These are phyloP conservation scores for Diaporthe amygdali DNA, from an alignment of 2,329 filamentous ascomycete genomes.

Conservation along the genomic window DNA sequence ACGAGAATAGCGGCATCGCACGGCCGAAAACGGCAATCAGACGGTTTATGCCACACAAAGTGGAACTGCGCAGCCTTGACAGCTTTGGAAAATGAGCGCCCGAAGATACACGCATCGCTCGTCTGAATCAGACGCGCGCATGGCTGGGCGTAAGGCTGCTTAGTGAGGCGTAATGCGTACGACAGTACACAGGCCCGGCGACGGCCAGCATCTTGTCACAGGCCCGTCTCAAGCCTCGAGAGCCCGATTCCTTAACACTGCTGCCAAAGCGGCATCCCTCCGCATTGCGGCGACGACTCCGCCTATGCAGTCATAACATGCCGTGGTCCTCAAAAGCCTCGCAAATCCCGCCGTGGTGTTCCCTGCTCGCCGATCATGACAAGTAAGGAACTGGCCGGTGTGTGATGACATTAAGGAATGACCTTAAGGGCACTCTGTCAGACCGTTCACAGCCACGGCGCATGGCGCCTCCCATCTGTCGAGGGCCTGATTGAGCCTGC, in stretches of 20 bases:
- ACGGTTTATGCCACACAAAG: constrained; percentile 1
- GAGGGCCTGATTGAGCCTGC: neutral
- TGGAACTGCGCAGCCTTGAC: neutral
- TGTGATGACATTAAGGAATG: neutral
- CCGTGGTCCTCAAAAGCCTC: neutral
- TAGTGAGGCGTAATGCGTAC: neutral
- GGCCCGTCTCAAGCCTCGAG: constrained; percentile 9
- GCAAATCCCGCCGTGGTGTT: neutral
- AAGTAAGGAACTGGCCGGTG: neutral
- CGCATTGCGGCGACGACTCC: neutral
- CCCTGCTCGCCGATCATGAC: neutral
- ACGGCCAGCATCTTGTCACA: neutral
- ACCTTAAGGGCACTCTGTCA: neutral
- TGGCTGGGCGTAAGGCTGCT: neutral
- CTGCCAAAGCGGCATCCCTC: neutral
- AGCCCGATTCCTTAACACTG: constrained; percentile 5
- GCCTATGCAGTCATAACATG: neutral
- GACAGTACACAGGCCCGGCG: constrained; percentile 4
- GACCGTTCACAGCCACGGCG: neutral
- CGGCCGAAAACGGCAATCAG: neutral
- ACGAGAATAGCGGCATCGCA: constrained; percentile 13
- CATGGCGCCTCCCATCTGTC: neutral
- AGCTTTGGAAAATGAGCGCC: neutral
- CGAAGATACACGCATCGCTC: neutral
- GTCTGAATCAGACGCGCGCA: neutral